A percentile compares a stretch with the other conserved stretches of the same genome.
phyloP scores from a whole-genome alignment of 805 yeast species.

The Sugiyamaella chiloensis region DNA sequence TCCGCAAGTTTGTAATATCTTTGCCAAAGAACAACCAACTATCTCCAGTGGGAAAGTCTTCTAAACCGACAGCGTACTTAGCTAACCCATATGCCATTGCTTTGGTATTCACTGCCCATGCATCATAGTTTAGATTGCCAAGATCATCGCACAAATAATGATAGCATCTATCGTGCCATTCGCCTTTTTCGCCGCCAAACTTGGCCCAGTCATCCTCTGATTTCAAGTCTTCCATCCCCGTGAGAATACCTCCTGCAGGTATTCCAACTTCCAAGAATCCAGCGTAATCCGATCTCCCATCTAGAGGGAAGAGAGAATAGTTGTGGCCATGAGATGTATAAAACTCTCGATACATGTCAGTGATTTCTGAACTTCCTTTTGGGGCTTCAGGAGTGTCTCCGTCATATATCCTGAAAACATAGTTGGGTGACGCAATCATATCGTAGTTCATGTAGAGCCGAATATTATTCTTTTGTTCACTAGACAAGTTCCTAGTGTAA shows the following conservation, averaged over 20 bases:
- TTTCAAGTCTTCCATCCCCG: slow-evolving; percentile 88
- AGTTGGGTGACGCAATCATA: slow-evolving; percentile 97
- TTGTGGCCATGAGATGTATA: slow-evolving; percentile 64
- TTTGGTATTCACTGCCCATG: slow-evolving; percentile 78
- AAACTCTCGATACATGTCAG: slow-evolving; percentile 59
- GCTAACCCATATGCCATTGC: slow-evolving; percentile 93
- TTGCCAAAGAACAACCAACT: no score
- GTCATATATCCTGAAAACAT: slow-evolving; percentile 82
- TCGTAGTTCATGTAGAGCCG: slow-evolving; percentile 95
- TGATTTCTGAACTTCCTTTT: slow-evolving; percentile 79
- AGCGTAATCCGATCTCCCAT: slow-evolving; percentile 94
- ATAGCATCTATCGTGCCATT: slow-evolving; percentile 79
- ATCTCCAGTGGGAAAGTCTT: slow-evolving; percentile 80
- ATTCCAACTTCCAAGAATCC: slow-evolving; percentile 86
- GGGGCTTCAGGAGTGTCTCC: slow-evolving; percentile 70
- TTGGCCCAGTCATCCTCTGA: slow-evolving; percentile 51
- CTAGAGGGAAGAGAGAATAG: slow-evolving; percentile 83
- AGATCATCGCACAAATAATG: slow-evolving; percentile 84
- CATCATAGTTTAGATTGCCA: slow-evolving; percentile 73
- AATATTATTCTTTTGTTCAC: slow-evolving; percentile 72
- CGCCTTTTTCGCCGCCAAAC: slow-evolving; percentile 70
- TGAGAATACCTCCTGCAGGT: slow-evolving; percentile 94
- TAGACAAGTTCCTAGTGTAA: slow-evolving; percentile 63
- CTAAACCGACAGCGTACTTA: slow-evolving; percentile 69
- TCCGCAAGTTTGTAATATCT: no score